Base-by-base conservation (phyloP, 2,329 filamentous ascomycete genomes). In the Sarocladiaceae sp. region DNA sequence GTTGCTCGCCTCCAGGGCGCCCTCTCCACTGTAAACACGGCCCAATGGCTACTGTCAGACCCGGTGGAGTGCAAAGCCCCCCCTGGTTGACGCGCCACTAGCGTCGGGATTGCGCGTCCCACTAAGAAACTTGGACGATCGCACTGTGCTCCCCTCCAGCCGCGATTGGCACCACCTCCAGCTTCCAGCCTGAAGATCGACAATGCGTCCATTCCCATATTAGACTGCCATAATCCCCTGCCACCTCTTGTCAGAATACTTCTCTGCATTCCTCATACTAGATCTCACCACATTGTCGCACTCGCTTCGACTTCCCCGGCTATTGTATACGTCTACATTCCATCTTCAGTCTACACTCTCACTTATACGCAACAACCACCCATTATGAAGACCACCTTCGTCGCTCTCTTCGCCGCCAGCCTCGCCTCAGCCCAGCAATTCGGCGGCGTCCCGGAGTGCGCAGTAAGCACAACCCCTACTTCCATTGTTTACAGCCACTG, bases 371-470 rank as follows among this genome's bases (percentile, higher is more conserved):
- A 13, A 33, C 39, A 43, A 47, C 33, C 40, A 13, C 19, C n/a
- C 23, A 47, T 19, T 6, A 47, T 47, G 45, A 45, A 45, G 43
- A 15, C 29, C 29, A 9, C 37, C 37, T 24, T 43, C 29, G 6
- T 45, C 35, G 26, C 43, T 32, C 34, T 45, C 43, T 15, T 45
- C 31, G 46, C 46, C 16, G 24, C 35, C 34, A 44, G 46, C 43
- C 27, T 48, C 34, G 46, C 31, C 26, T 16, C 34, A 16, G 46
- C 46, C 23, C 43, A 45, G 23, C 37, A 34, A 27, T 26, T 48
- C 33, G 24, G 20, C n/a, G 26, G 24, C 15, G 20, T 40, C 23
- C 33, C 40, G 24, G 3, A 43, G 23, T 47, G 33, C 23, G 33
- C 45, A 16, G 33, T 47, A 47, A 32, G 35, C 16, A 6, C 12